These are phyloP conservation scores for Ascoidea asiatica DNA, from an alignment of 805 yeast genomes.

Conservation along the genomic window DNA sequence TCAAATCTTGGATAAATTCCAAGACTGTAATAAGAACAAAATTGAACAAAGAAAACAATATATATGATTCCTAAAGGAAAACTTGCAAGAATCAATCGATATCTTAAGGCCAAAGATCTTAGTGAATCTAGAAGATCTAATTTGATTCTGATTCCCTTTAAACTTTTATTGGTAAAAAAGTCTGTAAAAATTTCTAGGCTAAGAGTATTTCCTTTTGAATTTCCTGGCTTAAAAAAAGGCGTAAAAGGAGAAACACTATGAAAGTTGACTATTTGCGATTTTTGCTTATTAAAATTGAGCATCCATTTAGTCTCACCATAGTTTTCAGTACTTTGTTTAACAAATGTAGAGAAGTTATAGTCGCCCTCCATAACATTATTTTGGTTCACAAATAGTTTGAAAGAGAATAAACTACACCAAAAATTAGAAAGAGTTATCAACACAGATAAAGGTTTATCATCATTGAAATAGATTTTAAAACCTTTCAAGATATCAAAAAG, in stretches of 20 bases:
- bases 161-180: constrained; percentile 6
- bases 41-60: constrained; percentile 40
- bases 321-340: constrained; percentile 51
- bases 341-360: constrained; percentile 25
- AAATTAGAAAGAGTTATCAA: constrained; percentile 40
- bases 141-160: constrained; percentile 14
- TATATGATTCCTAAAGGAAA: constrained; percentile 52
- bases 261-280: constrained; percentile 25
- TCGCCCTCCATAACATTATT: constrained; percentile 6
- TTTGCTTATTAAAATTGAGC: constrained; percentile 29
- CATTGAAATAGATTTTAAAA: constrained; percentile 23
- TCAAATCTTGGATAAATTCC: constrained; percentile 29
- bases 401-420: constrained; percentile 51
- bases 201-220: constrained; percentile 13
- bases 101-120: constrained; percentile 58
- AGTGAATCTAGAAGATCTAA: constrained; percentile 49
- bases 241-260: constrained; percentile 65
- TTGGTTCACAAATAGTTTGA: constrained; percentile 20
- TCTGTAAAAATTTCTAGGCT: constrained; percentile 34
- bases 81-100: constrained; percentile 60
- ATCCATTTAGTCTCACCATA: constrained; percentile 78
- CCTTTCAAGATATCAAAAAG: constrained; percentile 12
- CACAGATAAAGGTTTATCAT: constrained; percentile 28
- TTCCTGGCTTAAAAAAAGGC: constrained; percentile 25
- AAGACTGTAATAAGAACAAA: constrained; percentile 25